Evolutionary conservation across 2,329 filamentous ascomycete species (phyloP).

Genomic region (Colletotrichum liriopes): DNA sequence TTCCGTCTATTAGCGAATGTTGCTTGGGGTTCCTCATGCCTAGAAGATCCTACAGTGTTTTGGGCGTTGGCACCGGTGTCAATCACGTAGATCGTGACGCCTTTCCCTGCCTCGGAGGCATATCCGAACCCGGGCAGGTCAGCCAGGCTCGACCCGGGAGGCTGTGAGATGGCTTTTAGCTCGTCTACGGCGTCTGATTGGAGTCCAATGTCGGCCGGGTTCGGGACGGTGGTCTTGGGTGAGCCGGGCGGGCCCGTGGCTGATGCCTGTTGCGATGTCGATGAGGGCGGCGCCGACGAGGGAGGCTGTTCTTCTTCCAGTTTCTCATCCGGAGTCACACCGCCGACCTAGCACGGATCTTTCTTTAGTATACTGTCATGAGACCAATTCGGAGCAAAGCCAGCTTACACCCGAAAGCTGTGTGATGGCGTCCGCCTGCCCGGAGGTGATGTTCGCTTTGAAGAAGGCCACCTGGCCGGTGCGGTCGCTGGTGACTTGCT

Average conservation of each 20-base stretch:
- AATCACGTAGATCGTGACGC: conserved; percentile 28
- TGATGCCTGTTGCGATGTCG: not conserved
- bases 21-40: not conserved
- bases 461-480: conserved; percentile 24
- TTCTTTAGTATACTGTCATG: not conserved
- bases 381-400: no score
- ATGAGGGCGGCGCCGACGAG: not conserved
- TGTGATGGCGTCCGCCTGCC: not conserved
- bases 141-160: conserved; percentile 4
- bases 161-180: conserved; percentile 29
- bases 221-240: not conserved
- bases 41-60: not conserved
- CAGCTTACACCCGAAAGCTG: conserved; percentile 9
- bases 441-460: conserved; percentile 16
- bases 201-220: not conserved
- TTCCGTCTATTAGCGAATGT: not conserved
- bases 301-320: not conserved
- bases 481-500: conserved; percentile 6
- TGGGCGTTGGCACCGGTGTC: conserved; percentile 9
- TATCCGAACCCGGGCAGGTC: conserved; percentile 21
- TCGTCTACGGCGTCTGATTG: conserved; percentile 20
- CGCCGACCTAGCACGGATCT: not conserved
- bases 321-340: conserved; percentile 1
- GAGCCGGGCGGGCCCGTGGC: conserved; percentile 2
- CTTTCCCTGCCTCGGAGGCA: conserved; percentile 16